Conservation (phyloP, 495 filamentous ascomycete species). For the Friedmanniomyces endolithicus region DNA sequence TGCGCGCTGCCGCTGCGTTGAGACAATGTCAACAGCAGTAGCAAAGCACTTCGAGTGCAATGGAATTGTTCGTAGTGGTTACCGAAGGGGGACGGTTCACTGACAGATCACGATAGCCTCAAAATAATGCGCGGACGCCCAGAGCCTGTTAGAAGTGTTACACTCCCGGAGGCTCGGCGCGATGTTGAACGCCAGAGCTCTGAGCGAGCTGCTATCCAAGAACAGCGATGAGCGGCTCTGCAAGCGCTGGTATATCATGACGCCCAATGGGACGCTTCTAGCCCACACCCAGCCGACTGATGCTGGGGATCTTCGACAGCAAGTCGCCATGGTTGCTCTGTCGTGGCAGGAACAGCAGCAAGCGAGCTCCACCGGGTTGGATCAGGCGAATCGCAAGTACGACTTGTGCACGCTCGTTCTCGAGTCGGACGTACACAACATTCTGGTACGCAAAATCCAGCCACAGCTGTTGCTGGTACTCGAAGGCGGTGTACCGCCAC, state of each 20-base stretch:
- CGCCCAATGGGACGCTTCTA: constrained; percentile 32
- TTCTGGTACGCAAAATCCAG: constrained; percentile 31
- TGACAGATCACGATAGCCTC: too few species aligned
- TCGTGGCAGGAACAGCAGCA: constrained; percentile 30
- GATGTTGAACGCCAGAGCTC: constrained; percentile 31
- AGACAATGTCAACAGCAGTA: too few species aligned
- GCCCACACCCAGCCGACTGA: constrained; percentile 30
- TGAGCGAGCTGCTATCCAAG: constrained; percentile 31
- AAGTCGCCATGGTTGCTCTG: constrained; percentile 29
- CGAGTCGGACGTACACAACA: constrained; percentile 27
- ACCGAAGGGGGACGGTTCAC: too few species aligned
- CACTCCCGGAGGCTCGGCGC: neutral
- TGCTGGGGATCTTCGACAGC: constrained; percentile 28
- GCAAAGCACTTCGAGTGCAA: too few species aligned
- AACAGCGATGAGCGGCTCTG: constrained; percentile 30
- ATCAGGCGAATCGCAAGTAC: neutral
- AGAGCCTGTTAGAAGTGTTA: too few species aligned
- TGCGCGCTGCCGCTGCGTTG: too few species aligned
- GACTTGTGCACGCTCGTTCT: constrained; percentile 29
- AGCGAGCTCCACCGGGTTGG: neutral
- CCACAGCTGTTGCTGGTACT: constrained; percentile 30
- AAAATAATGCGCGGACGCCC: too few species aligned
- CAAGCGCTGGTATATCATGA: constrained; percentile 33
- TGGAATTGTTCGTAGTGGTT: too few species aligned
- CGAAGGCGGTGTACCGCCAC: constrained; percentile 29